Conservation (phyloP, 208 protist species). For the Leishmania aethiopica region DNA sequence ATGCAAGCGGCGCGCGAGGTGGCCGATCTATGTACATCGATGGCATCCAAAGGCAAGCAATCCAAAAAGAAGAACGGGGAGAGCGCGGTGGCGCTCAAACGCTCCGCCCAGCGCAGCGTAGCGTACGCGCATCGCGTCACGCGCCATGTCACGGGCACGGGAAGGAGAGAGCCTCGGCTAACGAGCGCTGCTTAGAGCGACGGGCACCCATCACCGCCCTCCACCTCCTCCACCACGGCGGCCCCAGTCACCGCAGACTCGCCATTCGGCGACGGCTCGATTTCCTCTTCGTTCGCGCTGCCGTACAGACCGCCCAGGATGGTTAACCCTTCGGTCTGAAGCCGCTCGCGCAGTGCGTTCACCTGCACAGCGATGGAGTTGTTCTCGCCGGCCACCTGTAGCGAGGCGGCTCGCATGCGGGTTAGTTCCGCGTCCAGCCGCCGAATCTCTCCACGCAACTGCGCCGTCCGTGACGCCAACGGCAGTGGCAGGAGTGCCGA, state of each 20-base stretch:
- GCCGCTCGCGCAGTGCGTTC: slow-evolving; percentile 49
- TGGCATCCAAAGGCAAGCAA: slow-evolving; percentile 15
- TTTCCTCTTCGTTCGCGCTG: not conserved
- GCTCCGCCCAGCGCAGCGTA: not conserved
- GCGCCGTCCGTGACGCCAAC: slow-evolving; percentile 23
- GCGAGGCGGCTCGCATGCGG: slow-evolving; percentile 44
- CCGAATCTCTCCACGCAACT: slow-evolving; percentile 55
- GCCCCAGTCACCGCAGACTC: not conserved
- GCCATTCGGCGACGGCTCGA: not conserved
- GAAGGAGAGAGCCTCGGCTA: not conserved
- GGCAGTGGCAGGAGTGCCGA: not conserved
- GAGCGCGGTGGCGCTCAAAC: not conserved
- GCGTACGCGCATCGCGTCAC: not conserved
- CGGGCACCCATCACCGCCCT: not conserved
- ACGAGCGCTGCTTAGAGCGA: not conserved
- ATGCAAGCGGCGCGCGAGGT: not conserved
- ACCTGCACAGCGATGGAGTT: slow-evolving; percentile 53
- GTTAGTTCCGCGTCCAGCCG: slow-evolving; percentile 59
- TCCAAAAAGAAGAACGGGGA: slow-evolving; percentile 10
- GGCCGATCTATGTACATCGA: not conserved
- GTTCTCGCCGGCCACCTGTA: slow-evolving; percentile 63
- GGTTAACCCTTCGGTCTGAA: slow-evolving; percentile 53
- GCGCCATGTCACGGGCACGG: not conserved
- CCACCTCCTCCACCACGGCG: not conserved
- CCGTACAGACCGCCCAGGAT: slow-evolving; percentile 62